Evolutionary conservation across 805 yeast species (phyloP).

Genomic region (Pichia exigua): DNA sequence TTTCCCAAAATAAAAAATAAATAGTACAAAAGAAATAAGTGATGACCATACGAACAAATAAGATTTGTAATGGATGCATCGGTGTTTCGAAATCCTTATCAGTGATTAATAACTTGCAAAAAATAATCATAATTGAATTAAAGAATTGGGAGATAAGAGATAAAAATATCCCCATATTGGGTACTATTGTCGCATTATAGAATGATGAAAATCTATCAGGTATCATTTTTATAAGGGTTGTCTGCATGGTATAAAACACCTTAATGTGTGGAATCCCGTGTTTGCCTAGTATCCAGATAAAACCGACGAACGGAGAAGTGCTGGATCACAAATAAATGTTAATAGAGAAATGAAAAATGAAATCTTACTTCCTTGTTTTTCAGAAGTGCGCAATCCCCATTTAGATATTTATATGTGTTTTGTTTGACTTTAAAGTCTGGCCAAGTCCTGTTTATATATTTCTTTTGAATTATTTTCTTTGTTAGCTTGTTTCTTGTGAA

Average conservation of each 20-base stretch:
- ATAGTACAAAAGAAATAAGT: conserved; percentile 53
- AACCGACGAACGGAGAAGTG: not conserved
- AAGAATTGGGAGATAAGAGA: conserved; percentile 59
- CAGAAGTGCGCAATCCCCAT: not conserved
- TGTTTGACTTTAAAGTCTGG: not conserved
- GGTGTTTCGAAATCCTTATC: conserved; percentile 52
- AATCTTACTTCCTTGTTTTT: not conserved
- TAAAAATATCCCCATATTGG: conserved; percentile 49
- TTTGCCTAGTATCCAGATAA: not conserved
- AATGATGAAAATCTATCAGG: not conserved
- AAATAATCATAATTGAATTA: conserved; percentile 68
- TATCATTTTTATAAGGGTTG: not conserved
- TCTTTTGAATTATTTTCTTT: too few species aligned
- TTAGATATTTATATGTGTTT: not conserved
- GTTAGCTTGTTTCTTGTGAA: not conserved
- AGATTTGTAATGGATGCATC: conserved; percentile 70
- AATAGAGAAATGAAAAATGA: not conserved
- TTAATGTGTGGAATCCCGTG: not conserved
- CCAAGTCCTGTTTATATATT: too few species aligned
- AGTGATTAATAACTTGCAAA: conserved; percentile 67
- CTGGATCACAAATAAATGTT: not conserved
- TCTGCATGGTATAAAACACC: not conserved
- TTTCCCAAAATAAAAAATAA: conserved; percentile 38
- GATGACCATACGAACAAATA: conserved; percentile 68
- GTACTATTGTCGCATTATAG: not conserved